These are phyloP conservation scores for Beauveria scarabaeidicola DNA, from an alignment of 2,329 filamentous ascomycete genomes.

Conservation along the genomic window DNA sequence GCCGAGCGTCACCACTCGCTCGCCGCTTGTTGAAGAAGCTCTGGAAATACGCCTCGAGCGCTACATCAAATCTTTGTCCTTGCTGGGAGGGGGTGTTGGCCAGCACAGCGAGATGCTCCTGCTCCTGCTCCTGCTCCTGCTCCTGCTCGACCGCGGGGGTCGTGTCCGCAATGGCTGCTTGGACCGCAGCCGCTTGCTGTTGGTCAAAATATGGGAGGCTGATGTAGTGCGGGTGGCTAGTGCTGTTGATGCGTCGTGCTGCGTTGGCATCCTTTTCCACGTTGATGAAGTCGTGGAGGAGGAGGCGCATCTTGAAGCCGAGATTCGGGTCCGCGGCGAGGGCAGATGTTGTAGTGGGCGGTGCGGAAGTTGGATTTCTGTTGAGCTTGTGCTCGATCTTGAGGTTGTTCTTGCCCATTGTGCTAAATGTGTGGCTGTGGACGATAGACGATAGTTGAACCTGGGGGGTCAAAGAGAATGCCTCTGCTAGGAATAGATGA, in stretches of 20 bases:
- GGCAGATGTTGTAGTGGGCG: not conserved
- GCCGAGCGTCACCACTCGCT: conserved; percentile 10
- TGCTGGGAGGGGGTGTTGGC: too few relatives aligned
- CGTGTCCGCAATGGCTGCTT: not conserved
- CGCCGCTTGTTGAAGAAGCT: conserved; percentile 14
- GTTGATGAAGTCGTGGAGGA: not conserved
- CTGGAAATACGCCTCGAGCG: conserved; percentile 2
- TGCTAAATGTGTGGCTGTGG: too few relatives aligned
- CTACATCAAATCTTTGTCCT: not conserved
- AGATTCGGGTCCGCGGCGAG: not conserved
- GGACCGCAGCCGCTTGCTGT: too few relatives aligned
- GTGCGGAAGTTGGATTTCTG: too few relatives aligned
- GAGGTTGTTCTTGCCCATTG: too few relatives aligned
- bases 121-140: too few relatives aligned
- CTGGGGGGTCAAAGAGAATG: too few relatives aligned
- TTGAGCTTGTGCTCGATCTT: too few relatives aligned
- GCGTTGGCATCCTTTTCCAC: not conserved
- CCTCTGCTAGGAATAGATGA: too few relatives aligned
- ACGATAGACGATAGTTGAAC: too few relatives aligned
- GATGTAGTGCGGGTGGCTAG: not conserved
- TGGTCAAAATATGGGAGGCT: not conserved
- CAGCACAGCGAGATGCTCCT: too few relatives aligned
- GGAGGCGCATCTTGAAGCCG: not conserved
- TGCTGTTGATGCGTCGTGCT: not conserved
- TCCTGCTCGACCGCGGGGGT: too few relatives aligned